Conservation (phyloP, 192 early-diverging fungal genomes). For the Coemansia sp. region DNA sequence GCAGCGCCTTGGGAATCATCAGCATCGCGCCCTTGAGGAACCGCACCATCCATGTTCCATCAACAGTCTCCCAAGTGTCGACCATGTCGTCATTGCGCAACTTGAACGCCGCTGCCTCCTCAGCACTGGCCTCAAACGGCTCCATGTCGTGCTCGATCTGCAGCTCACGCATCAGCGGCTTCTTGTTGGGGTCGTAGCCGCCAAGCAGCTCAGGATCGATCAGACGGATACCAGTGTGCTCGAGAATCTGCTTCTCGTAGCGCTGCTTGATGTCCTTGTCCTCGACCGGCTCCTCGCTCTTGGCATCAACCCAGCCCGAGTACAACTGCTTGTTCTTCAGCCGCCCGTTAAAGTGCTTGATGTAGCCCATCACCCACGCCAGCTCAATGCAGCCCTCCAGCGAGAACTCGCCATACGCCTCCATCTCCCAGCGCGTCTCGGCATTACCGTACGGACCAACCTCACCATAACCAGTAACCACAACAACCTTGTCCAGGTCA, state of each 20-base stretch:
- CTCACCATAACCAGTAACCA: conserved; percentile 92
- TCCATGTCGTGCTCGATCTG: conserved; percentile 85
- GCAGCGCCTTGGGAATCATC: conserved; percentile 88
- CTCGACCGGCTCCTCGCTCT: conserved; percentile 80
- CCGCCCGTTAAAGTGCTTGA: conserved; percentile 84
- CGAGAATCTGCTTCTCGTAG: conserved; percentile 88
- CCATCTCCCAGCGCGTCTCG: conserved; percentile 96
- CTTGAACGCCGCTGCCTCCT: conserved; percentile 87
- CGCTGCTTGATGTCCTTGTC: conserved; percentile 88
- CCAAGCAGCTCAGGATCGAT: conserved; percentile 85
- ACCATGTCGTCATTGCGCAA: conserved; percentile 78
- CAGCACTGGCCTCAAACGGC: conserved; percentile 81
- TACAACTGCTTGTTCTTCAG: conserved; percentile 71
- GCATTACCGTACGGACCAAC: conserved; percentile 88
- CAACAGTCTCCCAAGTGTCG: conserved; percentile 57
- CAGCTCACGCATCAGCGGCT: conserved; percentile 86
- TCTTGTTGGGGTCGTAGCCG: conserved; percentile 87
- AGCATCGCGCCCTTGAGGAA: conserved; percentile 86
- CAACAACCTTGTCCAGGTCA: conserved; percentile 88
- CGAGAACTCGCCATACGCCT: conserved; percentile 68
- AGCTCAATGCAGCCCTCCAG: conserved; percentile 82
- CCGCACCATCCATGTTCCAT: conserved; percentile 74
- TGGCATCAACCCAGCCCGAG: conserved; percentile 91
- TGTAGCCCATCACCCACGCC: conserved; percentile 95
- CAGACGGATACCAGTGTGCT: conserved; percentile 90